phyloP scores from a whole-genome alignment of 805 yeast genomes.

The Saccharomycopsis malanga region DNA sequence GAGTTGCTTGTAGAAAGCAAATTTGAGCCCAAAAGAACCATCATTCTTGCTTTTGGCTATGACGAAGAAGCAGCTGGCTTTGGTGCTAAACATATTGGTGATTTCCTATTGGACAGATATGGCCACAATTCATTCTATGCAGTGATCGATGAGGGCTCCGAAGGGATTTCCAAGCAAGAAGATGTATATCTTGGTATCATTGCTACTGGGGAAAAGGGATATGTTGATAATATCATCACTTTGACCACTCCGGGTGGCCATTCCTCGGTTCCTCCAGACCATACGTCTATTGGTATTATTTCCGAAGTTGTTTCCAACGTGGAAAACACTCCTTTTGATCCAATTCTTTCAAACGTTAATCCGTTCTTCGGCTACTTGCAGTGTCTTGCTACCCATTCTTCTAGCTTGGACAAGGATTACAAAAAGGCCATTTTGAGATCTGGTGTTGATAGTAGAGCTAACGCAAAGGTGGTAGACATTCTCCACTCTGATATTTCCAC shows the following conservation, averaged over 20 bases:
- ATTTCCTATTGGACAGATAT: constrained; percentile 42
- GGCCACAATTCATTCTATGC: constrained; percentile 57
- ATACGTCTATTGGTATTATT: constrained; percentile 71
- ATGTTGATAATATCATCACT: constrained; percentile 43
- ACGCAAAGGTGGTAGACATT: constrained; percentile 29
- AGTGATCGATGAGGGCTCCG: constrained; percentile 63
- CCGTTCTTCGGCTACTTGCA: constrained; percentile 54
- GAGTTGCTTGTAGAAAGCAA: constrained; percentile 46
- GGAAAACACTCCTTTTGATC: constrained; percentile 49
- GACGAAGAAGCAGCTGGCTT: constrained; percentile 73
- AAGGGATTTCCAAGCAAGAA: constrained; percentile 33
- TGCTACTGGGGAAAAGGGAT: constrained; percentile 58
- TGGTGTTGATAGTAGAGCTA: constrained; percentile 31
- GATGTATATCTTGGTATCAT: constrained; percentile 48
- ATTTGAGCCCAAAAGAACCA: constrained; percentile 52
- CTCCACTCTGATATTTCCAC: not conserved
- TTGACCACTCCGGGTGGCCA: constrained; percentile 71
- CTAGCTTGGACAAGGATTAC: constrained; percentile 26
- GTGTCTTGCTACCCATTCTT: constrained; percentile 53
- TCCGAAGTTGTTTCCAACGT: constrained; percentile 48
- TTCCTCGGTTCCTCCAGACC: constrained; percentile 74
- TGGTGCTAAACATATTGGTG: constrained; percentile 53
- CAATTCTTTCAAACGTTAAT: constrained; percentile 43
- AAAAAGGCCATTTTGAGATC: constrained; percentile 32
- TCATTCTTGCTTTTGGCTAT: constrained; percentile 62